Percentiles rank a stretch among this genome's conserved stretches.
Evolutionary conservation across 108 stramenopile genomes (phyloP).

Genomic region (Cylindrotheca fusiformis): DNA sequence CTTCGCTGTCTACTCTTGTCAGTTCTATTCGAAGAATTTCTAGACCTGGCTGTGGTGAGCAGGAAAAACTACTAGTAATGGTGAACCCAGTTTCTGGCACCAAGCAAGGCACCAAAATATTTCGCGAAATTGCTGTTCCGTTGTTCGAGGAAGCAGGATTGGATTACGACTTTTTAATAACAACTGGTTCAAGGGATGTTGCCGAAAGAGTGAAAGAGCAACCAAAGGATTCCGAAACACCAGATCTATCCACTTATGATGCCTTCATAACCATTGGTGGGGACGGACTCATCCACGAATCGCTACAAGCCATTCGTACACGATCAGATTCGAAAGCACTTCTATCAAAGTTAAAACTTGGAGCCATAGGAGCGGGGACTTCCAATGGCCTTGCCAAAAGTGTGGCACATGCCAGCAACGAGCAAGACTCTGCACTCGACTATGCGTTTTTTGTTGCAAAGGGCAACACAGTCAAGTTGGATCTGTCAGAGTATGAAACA

Average conservation of each 20-base stretch:
- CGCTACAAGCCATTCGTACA: conserved; percentile 64
- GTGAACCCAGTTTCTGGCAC: conserved; percentile 82
- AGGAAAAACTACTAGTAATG: conserved; percentile 36
- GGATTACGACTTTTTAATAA: conserved; percentile 54
- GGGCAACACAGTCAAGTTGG: conserved; percentile 47
- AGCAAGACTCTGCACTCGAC: conserved; percentile 45
- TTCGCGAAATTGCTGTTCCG: conserved; percentile 45
- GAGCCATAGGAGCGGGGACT: conserved; percentile 79
- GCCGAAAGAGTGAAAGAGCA: conserved; percentile 58
- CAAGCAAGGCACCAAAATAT: conserved; percentile 40
- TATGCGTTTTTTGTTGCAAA: conserved; percentile 75
- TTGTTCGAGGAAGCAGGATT: conserved; percentile 77
- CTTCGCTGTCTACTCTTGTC: conserved; percentile 38
- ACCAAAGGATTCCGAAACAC: conserved; percentile 16
- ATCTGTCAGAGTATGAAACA: conserved; percentile 64
- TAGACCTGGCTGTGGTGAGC: background rate
- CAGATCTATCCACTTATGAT: conserved; percentile 62
- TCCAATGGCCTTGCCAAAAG: conserved; percentile 82
- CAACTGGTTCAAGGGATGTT: conserved; percentile 58
- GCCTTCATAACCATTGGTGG: conserved; percentile 78
- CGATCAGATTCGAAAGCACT: conserved; percentile 45
- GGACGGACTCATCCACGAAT: conserved; percentile 83
- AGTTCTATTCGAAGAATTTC: conserved; percentile 49
- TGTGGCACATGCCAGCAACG: conserved; percentile 48
- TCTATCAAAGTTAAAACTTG: conserved; percentile 51